These are phyloP conservation scores for Wickerhamomyces xylosicus DNA, from an alignment of 805 yeast genomes.

Conservation along the genomic window DNA sequence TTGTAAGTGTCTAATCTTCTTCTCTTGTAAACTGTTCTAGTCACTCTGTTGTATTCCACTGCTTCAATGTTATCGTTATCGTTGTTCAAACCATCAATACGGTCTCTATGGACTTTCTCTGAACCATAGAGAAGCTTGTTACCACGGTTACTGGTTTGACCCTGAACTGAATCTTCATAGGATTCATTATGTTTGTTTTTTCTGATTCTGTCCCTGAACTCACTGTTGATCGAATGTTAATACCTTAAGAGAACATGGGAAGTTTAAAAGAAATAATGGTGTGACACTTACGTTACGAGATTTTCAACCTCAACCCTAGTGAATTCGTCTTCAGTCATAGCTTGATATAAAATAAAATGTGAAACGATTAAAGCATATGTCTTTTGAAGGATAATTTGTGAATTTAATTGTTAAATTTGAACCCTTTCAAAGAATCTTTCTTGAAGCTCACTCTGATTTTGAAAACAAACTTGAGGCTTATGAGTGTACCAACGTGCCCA, in stretches of 20 bases:
- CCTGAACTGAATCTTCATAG: slow-evolving; percentile 15
- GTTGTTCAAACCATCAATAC: slow-evolving; percentile 26
- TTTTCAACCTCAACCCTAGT: neutral
- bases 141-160: slow-evolving; percentile 42
- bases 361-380: too few species aligned
- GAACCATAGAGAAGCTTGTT: slow-evolving; percentile 44
- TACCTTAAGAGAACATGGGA: neutral
- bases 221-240: neutral
- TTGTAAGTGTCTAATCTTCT: slow-evolving; percentile 17
- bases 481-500: too few species aligned
- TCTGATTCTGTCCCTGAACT: slow-evolving; percentile 11
- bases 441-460: too few species aligned
- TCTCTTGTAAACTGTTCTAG: slow-evolving; percentile 21
- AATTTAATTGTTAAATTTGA: too few species aligned
- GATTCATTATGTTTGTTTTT: neutral
- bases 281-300: neutral
- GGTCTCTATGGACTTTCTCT: slow-evolving; percentile 33
- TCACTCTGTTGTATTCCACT: slow-evolving; percentile 22
- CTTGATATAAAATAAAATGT: too few species aligned
- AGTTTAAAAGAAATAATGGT: too few species aligned
- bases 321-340: neutral
- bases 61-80: slow-evolving; percentile 13
- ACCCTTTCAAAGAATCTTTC: too few species aligned
- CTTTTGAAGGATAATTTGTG: too few species aligned
- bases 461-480: too few species aligned